Conservation (phyloP, 2,329 filamentous ascomycete species). For the Magnaporthiopsis poae region DNA sequence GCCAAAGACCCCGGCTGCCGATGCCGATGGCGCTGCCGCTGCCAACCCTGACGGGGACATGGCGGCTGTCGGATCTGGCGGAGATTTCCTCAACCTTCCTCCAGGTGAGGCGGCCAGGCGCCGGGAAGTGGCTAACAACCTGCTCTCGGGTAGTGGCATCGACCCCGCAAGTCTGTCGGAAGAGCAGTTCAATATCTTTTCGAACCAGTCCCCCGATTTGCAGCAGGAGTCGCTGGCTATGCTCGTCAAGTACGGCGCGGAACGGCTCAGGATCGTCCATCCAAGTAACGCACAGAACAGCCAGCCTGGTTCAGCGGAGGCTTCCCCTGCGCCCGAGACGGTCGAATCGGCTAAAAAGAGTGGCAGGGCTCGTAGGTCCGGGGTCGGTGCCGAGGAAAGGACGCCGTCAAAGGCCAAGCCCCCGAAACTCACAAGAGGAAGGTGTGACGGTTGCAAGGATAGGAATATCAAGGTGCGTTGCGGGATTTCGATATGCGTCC, state of each 20-base stretch:
- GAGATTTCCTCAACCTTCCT: slow-evolving; percentile 25
- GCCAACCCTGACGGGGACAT: not conserved
- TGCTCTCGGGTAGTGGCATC: slow-evolving; percentile 38
- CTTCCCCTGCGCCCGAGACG: not conserved
- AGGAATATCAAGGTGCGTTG: slow-evolving; percentile 20
- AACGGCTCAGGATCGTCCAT: slow-evolving; percentile 47
- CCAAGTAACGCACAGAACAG: slow-evolving; percentile 28
- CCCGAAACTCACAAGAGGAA: slow-evolving; percentile 22
- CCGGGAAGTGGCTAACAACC: slow-evolving; percentile 35
- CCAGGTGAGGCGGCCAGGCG: slow-evolving; percentile 41
- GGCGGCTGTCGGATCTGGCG: not conserved
- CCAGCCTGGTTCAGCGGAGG: not conserved
- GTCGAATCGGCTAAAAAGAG: not conserved
- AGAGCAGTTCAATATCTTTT: slow-evolving; percentile 50
- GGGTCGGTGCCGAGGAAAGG: not conserved
- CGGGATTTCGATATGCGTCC: no score
- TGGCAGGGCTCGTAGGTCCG: not conserved
- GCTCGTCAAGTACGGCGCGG: slow-evolving; percentile 48
- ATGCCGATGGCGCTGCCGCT: not conserved
- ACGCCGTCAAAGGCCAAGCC: slow-evolving; percentile 17
- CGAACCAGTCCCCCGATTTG: slow-evolving; percentile 47
- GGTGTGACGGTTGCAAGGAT: slow-evolving; percentile 23
- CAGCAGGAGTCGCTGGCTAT: slow-evolving; percentile 46
- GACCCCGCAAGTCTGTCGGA: slow-evolving; percentile 40
- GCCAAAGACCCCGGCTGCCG: slow-evolving; percentile 5